Evolutionary conservation across 148 eudicot genomes (phyloP).

Genomic region (Rheum nobile): DNA sequence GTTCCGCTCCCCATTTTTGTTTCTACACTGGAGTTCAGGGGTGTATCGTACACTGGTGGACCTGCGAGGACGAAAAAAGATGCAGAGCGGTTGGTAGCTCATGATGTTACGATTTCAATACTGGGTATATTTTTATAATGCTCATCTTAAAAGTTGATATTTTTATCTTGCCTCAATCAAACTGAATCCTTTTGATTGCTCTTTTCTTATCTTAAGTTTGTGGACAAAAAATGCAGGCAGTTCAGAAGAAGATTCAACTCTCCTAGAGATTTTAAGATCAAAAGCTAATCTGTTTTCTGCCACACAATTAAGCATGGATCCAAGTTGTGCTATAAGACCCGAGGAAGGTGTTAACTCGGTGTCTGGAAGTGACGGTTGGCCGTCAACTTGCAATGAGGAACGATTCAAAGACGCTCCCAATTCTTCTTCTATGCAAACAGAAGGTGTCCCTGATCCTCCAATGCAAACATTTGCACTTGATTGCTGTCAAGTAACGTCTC

Average conservation of each 20-base stretch:
- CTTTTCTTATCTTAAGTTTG: neutral
- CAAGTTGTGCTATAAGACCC: neutral
- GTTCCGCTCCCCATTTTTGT: slow-evolving; percentile 27
- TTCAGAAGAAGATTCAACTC: slow-evolving; percentile 20
- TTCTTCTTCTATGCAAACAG: neutral
- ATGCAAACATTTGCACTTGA: neutral
- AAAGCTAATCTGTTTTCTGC: slow-evolving; percentile 28
- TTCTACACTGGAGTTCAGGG: slow-evolving; percentile 35
- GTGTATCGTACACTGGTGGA: slow-evolving; percentile 36
- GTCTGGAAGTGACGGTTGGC: neutral
- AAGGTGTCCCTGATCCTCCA: slow-evolving; percentile 12
- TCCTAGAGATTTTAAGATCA: slow-evolving; percentile 44
- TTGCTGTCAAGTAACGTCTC: neutral
- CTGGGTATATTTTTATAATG: slow-evolving; percentile 33
- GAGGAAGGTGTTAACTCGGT: slow-evolving; percentile 12
- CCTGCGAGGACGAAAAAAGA: slow-evolving; percentile 45
- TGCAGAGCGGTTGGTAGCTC: slow-evolving; percentile 49
- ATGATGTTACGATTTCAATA: slow-evolving; percentile 36
- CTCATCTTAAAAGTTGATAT: neutral
- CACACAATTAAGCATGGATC: slow-evolving; percentile 16
- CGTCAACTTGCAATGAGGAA: slow-evolving; percentile 9
- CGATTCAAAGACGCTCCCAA: slow-evolving; percentile 10
- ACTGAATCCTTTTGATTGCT: neutral
- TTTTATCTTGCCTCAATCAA: neutral
- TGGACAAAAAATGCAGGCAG: slow-evolving; percentile 20